A percentile compares a stretch with the other conserved stretches of the same genome.
These are phyloP conservation scores for Talaromyces amestolkiae DNA, from an alignment of 2,329 filamentous ascomycete species.

Conservation along the genomic window DNA sequence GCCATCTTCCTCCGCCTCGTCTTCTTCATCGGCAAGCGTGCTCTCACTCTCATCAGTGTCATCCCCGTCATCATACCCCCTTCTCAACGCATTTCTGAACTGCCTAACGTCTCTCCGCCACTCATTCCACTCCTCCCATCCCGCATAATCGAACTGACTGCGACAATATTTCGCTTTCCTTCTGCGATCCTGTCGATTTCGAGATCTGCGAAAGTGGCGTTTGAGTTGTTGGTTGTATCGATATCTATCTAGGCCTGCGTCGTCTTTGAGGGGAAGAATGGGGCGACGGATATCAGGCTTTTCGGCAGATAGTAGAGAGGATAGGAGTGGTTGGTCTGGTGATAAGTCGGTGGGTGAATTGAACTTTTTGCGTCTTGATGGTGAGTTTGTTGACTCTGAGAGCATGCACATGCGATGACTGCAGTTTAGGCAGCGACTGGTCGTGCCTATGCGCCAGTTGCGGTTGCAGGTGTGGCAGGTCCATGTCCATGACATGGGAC, in stretches of 20 bases:
- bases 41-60: neutral
- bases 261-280: neutral
- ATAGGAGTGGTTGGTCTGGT: neutral
- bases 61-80: constrained; percentile 17
- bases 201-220: neutral
- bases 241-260: too few species aligned
- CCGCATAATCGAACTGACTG: constrained; percentile 53
- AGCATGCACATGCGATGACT: constrained; percentile 53
- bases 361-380: neutral
- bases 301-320: neutral
- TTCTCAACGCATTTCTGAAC: neutral
- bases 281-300: neutral
- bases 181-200: neutral
- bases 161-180: constrained; percentile 32
- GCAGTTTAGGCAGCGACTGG: constrained; percentile 54
- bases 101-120: constrained; percentile 35
- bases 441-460: constrained; percentile 49
- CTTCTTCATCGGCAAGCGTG: neutral
- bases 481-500: constrained; percentile 49
- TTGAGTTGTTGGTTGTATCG: neutral
- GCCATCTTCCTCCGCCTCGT: neutral
- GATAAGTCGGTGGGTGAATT: neutral
- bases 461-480: constrained; percentile 52
- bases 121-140: constrained; percentile 49
- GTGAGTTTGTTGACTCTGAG: neutral